These are phyloP conservation scores for Fusarium transvaalense DNA, from an alignment of 2,329 filamentous ascomycete genomes.

Conservation along the genomic window DNA sequence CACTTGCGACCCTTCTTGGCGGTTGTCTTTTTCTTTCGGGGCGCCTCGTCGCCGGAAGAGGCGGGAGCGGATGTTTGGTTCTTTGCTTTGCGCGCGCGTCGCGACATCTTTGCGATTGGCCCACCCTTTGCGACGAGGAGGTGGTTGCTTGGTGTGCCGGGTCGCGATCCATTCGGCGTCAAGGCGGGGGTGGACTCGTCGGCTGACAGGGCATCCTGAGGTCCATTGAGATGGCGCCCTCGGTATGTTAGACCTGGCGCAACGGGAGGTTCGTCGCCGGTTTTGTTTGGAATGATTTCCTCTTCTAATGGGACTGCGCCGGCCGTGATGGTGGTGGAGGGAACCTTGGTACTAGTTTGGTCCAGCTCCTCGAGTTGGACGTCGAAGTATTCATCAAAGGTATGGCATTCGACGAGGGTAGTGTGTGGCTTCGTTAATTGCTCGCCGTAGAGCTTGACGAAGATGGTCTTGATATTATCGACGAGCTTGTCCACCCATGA, in stretches of 20 bases:
- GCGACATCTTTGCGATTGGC: slow-evolving; percentile 81
- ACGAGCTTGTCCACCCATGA: slow-evolving; percentile 98
- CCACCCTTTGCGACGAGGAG: slow-evolving; percentile 77
- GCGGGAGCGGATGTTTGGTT: slow-evolving; percentile 74
- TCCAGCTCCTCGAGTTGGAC: slow-evolving; percentile 89
- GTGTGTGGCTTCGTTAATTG: slow-evolving; percentile 85
- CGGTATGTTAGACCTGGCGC: slow-evolving; percentile 58
- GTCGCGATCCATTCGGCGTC: slow-evolving; percentile 82
- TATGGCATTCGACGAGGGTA: slow-evolving; percentile 79
- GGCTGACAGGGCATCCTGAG: slow-evolving; percentile 63
- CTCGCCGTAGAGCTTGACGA: slow-evolving; percentile 89
- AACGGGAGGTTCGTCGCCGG: slow-evolving; percentile 42
- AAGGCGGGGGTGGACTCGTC: slow-evolving; percentile 75
- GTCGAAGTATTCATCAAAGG: slow-evolving; percentile 94
- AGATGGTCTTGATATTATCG: slow-evolving; percentile 93
- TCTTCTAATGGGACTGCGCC: slow-evolving; percentile 51
- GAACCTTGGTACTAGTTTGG: slow-evolving; percentile 60
- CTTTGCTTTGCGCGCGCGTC: slow-evolving; percentile 78
- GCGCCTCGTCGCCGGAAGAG: slow-evolving; percentile 87
- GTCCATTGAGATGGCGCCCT: slow-evolving; percentile 53
- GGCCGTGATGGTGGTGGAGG: slow-evolving; percentile 43
- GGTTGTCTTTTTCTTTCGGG: slow-evolving; percentile 73
- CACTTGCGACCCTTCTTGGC: slow-evolving; percentile 95
- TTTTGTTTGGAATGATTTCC: slow-evolving; percentile 50
- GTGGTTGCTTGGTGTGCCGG: slow-evolving; percentile 78